A percentile compares a stretch with the other conserved stretches of the same genome.
Evolutionary conservation across 2,329 filamentous ascomycete species (phyloP).

Genomic region (Leptographium radiaticola): DNA sequence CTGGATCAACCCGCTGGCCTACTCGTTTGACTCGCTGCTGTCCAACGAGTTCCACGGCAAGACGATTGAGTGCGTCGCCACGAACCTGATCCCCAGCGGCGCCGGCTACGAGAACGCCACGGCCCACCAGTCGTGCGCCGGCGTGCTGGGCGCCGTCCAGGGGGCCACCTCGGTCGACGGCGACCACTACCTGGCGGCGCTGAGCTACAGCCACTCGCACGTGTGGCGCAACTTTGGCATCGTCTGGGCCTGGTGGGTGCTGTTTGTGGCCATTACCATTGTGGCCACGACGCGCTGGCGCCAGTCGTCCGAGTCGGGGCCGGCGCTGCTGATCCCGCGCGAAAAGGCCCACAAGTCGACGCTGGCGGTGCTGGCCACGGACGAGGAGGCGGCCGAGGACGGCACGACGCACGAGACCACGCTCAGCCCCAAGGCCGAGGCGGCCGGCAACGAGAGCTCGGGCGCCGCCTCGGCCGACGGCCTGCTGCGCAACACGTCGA

Average conservation of each 20-base stretch:
- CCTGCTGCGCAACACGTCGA: constrained; percentile 48
- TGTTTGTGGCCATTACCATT: constrained; percentile 60
- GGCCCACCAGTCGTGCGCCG: constrained; percentile 38
- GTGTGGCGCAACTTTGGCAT: constrained; percentile 70
- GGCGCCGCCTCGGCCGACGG: constrained; percentile 7
- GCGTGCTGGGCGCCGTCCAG: constrained; percentile 38
- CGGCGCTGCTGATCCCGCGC: constrained; percentile 9
- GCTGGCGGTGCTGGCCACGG: not conserved
- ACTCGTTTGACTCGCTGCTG: constrained; percentile 49
- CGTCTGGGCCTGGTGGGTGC: constrained; percentile 58
- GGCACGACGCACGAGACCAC: not conserved
- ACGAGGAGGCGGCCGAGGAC: not conserved
- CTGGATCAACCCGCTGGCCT: constrained; percentile 51
- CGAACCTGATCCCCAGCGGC: constrained; percentile 37
- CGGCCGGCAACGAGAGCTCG: not conserved
- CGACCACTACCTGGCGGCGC: constrained; percentile 24
- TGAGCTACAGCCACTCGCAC: constrained; percentile 41
- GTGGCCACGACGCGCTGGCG: constrained; percentile 5
- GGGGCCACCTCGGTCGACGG: constrained; percentile 38
- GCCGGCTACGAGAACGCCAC: constrained; percentile 27
- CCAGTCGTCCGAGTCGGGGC: constrained; percentile 1
- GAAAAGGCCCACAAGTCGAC: constrained; percentile 5
- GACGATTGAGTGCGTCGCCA: constrained; percentile 33
- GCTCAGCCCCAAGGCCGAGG: not conserved
- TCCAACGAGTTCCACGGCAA: constrained; percentile 41